These are phyloP conservation scores for Rhodamnia argentea DNA, from an alignment of 345 rosid species.

Conservation along the genomic window DNA sequence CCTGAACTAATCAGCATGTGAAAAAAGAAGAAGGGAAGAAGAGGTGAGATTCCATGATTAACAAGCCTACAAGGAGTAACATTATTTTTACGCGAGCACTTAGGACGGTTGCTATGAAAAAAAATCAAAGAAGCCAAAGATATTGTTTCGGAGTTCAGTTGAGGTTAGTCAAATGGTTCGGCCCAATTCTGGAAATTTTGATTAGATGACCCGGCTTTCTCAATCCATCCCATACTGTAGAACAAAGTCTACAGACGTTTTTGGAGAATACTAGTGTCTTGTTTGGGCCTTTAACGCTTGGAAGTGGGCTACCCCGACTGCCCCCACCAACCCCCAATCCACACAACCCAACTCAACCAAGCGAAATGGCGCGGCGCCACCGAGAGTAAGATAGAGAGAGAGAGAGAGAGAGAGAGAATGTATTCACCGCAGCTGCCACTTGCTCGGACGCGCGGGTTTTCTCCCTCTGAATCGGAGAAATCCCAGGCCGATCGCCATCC, in stretches of 20 bases:
- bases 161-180: neutral
- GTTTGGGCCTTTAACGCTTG: neutral
- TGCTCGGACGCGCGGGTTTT: constrained; percentile 19
- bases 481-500: constrained; percentile 8
- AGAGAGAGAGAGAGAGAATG: constrained; percentile 6
- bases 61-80: too few relatives aligned
- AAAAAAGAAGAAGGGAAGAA: neutral
- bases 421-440: constrained; percentile 18
- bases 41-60: neutral
- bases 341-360: neutral
- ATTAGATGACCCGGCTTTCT: too few relatives aligned
- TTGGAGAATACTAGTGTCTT: neutral
- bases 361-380: neutral
- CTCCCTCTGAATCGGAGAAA: constrained; percentile 15
- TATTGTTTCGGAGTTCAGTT: neutral
- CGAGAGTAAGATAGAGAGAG: neutral
- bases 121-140: neutral
- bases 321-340: neutral
- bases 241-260: neutral
- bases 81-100: too few relatives aligned
- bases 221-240: too few relatives aligned
- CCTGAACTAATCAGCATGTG: neutral
- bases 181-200: neutral
- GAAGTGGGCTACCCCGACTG: neutral
- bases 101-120: neutral